Evolutionary conservation across 1,139 yeast genomes (phyloP).

Genomic region (Hyphopichia buzzinii): DNA sequence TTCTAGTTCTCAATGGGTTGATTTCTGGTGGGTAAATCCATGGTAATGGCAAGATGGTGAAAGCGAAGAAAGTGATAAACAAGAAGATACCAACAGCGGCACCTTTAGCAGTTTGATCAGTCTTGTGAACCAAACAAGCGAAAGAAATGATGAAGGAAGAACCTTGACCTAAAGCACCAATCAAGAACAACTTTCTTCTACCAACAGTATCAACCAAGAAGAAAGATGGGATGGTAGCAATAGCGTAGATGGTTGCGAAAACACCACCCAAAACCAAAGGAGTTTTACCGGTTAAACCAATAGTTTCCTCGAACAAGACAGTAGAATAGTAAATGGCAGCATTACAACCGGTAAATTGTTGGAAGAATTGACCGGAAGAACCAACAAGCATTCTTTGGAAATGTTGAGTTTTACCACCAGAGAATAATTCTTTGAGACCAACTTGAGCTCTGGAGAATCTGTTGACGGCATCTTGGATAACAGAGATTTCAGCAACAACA

Average conservation of each 20-base stretch:
- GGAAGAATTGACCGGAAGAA: slow-evolving; percentile 52
- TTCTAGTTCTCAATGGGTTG: slow-evolving; percentile 60
- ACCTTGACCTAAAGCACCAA: slow-evolving; percentile 52
- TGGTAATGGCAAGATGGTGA: slow-evolving; percentile 57
- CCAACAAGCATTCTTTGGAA: slow-evolving; percentile 59
- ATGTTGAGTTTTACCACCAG: slow-evolving; percentile 59
- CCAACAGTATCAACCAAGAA: slow-evolving; percentile 68
- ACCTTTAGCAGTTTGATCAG: slow-evolving; percentile 38
- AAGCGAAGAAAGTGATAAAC: slow-evolving; percentile 53
- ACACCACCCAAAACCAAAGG: slow-evolving; percentile 84
- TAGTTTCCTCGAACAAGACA: slow-evolving; percentile 63
- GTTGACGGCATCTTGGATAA: slow-evolving; percentile 42
- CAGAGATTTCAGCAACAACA: slow-evolving; percentile 42
- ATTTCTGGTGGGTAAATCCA: slow-evolving; percentile 65
- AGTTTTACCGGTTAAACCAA: slow-evolving; percentile 54
- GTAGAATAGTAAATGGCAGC: slow-evolving; percentile 74
- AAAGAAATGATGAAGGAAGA: slow-evolving; percentile 39
- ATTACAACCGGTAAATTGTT: slow-evolving; percentile 71
- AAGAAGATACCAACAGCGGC: slow-evolving; percentile 55
- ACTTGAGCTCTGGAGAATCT: slow-evolving; percentile 37
- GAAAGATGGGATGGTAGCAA: slow-evolving; percentile 62
- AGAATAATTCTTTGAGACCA: slow-evolving; percentile 49
- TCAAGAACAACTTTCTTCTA: slow-evolving; percentile 64
- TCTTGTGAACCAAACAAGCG: slow-evolving; percentile 38
- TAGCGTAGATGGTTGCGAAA: slow-evolving; percentile 75